Base-by-base conservation (phyloP, 768 basidiomycete genomes). In the Brasilioporus rufonigricans region DNA sequence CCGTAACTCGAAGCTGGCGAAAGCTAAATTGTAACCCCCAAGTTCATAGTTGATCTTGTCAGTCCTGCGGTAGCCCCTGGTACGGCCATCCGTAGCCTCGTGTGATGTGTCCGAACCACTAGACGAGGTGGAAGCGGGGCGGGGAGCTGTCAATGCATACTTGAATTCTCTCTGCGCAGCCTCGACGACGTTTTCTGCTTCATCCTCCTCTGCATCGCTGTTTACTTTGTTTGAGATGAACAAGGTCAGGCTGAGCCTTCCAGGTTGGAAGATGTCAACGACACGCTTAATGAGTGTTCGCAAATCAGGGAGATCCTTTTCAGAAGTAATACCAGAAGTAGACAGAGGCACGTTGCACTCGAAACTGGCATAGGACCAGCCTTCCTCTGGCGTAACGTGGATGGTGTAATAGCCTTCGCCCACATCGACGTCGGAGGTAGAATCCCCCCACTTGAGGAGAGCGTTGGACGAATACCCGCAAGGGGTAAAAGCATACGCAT, bases 31-130 rank as follows among this genome's bases (percentile, higher is more conserved):
- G 68, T 94, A 94, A 49, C 87, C 93, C 44, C 91, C 90, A 68
- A 98, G 93, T 71, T 96, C 94, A 76, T 99, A 99, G 70, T 96
- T 93, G 71, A 99, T 98, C 74, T 96, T 92, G 76, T 98, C 97
- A 47, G 91, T 95, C 61, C 94, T 78, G 61, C 77, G 84, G 73
- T 95, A 98, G 14, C 64, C 71, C 59, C 64, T 61, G 60, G 61
- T 51, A 67, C 58, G 52, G 52, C 57, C 50, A 45, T 64, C 55
- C 26, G 48, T 51, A 44, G n/a, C 40, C 45, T 56, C 61, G 48
- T 60, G 58, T 16, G 56, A 26, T n/a, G 45, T 41, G 38, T 64
- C 57, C 27, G 60, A 53, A 27, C 53, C 45, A 33, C 32, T 56
- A 53, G 71, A 71, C 21, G 64, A 60, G 50, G 45, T 59, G 23